A percentile compares a stretch with the other conserved stretches of the same genome.
Conservation (phyloP, 257 asterid genomes). For the Coffea eugenioides region DNA sequence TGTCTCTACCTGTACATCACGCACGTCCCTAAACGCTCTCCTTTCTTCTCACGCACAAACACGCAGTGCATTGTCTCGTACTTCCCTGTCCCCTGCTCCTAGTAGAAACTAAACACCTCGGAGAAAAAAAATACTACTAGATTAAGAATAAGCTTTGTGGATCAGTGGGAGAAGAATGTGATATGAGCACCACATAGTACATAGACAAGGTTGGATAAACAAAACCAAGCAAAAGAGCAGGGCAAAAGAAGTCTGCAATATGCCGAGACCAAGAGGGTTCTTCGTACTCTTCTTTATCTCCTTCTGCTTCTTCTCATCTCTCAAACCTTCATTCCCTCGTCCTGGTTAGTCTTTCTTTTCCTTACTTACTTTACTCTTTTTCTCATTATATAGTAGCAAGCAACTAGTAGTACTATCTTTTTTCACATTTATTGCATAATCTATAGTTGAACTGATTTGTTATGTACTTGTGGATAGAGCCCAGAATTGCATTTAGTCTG, state of each 20-base stretch:
- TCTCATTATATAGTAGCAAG: too few relatives aligned
- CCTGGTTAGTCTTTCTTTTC: constrained; percentile 8
- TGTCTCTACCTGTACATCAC: constrained; percentile 37
- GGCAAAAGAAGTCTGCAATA: constrained; percentile 26
- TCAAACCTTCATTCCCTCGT: constrained; percentile 43
- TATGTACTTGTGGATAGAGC: neutral
- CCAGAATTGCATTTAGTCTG: constrained; percentile 11
- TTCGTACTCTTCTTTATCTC: constrained; percentile 31
- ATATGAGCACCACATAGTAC: neutral
- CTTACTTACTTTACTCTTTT: neutral
- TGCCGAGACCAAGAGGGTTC: constrained; percentile 37
- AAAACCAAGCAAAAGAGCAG: neutral
- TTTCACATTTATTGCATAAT: neutral
- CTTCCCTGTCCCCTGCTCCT: neutral
- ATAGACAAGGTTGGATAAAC: constrained; percentile 9
- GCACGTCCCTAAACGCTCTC: constrained; percentile 43
- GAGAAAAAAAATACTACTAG: too few relatives aligned
- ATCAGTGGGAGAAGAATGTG: constrained; percentile 23
- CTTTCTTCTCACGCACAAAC: neutral
- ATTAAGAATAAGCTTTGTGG: neutral
- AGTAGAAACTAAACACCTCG: too few relatives aligned
- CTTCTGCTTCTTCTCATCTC: constrained; percentile 36
- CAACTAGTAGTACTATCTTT: neutral
- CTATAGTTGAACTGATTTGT: neutral
- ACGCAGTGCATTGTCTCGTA: neutral